Conservation (phyloP, 2,329 filamentous ascomycete genomes). For the Arthrobotrys iridis region DNA sequence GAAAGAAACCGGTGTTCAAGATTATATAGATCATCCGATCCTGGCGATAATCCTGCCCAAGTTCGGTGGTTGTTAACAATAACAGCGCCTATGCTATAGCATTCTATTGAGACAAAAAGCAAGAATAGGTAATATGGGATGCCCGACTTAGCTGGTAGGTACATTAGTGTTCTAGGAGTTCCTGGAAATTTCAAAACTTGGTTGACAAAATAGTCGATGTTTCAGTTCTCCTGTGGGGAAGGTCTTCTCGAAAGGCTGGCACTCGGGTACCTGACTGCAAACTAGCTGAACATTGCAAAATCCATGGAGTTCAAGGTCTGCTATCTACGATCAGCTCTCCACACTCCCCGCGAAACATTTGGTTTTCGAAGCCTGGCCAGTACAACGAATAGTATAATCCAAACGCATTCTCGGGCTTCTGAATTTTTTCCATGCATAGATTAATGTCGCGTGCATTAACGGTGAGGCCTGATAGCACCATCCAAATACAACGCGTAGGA, state of each 20-base stretch:
- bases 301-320: neutral
- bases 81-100: conserved; percentile 37
- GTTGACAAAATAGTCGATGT: conserved; percentile 29
- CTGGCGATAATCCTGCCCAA: conserved; percentile 32
- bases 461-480: conserved; percentile 3
- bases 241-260: conserved; percentile 8
- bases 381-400: neutral
- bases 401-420: neutral
- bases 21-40: conserved; percentile 30
- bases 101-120: conserved; percentile 25
- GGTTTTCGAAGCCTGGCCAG: conserved; percentile 41
- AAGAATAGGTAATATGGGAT: neutral
- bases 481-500: conserved; percentile 9
- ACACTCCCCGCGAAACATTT: conserved; percentile 32
- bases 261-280: conserved; percentile 25
- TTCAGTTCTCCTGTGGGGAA: conserved; percentile 38
- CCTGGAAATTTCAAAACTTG: conserved; percentile 32
- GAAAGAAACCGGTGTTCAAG: neutral
- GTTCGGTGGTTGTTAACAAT: conserved; percentile 29
- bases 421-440: conserved; percentile 25
- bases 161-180: conserved; percentile 5
- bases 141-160: conserved; percentile 5
- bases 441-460: conserved; percentile 30
- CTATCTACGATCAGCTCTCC: conserved; percentile 30
- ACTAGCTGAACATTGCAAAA: conserved; percentile 24